A percentile compares a stretch with the other conserved stretches of the same genome.
Conservation (phyloP, 805 yeast genomes). For the Monosporozyma yasuniensis region DNA sequence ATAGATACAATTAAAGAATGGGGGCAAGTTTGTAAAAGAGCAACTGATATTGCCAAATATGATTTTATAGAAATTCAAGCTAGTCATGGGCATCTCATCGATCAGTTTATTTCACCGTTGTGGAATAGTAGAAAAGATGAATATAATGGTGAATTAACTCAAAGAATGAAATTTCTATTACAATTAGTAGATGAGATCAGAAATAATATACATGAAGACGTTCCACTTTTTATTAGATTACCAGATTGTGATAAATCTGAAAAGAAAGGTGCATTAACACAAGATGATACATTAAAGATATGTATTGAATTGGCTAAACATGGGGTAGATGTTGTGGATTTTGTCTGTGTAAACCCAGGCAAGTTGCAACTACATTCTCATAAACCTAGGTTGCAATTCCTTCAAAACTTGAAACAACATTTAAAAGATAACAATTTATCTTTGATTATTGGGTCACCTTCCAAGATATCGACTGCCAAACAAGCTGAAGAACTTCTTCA, state of each 20-base stretch:
- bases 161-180: constrained; percentile 38
- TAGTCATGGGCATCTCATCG: constrained; percentile 52
- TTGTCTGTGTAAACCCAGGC: constrained; percentile 38
- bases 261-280: constrained; percentile 34
- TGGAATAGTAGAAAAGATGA: constrained; percentile 50
- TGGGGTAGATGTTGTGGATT: constrained; percentile 46
- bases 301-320: constrained; percentile 33
- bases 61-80: constrained; percentile 57
- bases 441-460: constrained; percentile 40
- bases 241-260: constrained; percentile 38
- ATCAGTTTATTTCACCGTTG: constrained; percentile 38
- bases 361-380: constrained; percentile 10
- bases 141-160: constrained; percentile 57
- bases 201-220: constrained; percentile 32
- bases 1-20: constrained; percentile 34
- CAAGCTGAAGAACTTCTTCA: constrained; percentile 35
- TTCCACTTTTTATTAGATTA: constrained; percentile 41
- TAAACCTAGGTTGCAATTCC: constrained; percentile 1
- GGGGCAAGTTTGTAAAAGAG: constrained; percentile 40
- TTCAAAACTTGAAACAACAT: constrained; percentile 2
- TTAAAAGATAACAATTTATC: constrained; percentile 2
- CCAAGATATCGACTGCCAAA: constrained; percentile 32
- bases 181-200: constrained; percentile 34
- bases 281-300: constrained; percentile 37
- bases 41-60: constrained; percentile 42